Evolutionary conservation across 371 early-diverging fungal genomes (phyloP).

Genomic region (Enterocytospora artemiae): DNA sequence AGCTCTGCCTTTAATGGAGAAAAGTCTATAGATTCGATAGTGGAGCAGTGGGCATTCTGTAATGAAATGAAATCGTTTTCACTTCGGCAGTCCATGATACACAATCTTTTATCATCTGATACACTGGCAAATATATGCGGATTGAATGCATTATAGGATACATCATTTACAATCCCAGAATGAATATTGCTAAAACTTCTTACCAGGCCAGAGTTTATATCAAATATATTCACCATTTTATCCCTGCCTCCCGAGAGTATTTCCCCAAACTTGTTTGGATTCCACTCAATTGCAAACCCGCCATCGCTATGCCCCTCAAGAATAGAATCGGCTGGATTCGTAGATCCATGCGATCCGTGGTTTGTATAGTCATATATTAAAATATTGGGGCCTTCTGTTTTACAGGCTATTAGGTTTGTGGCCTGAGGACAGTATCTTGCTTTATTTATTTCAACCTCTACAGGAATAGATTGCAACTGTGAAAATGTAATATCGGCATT

Average conservation of each 20-base stretch:
- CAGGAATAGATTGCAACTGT: conserved; percentile 42
- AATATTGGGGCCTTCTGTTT: conserved; percentile 73
- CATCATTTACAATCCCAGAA: conserved; percentile 80
- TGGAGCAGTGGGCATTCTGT: conserved; percentile 72
- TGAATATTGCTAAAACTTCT: conserved; percentile 60
- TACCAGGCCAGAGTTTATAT: conserved; percentile 62
- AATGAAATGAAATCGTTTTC: conserved; percentile 60
- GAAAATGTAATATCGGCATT: conserved; percentile 61
- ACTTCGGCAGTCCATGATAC: conserved; percentile 69
- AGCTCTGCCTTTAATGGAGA: conserved; percentile 72
- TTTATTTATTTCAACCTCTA: conserved; percentile 48
- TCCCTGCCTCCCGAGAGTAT: conserved; percentile 72
- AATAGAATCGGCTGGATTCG: conserved; percentile 66
- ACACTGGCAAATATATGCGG: conserved; percentile 78
- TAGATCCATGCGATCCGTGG: conserved; percentile 66
- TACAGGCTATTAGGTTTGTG: conserved; percentile 80
- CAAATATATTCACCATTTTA: conserved; percentile 71
- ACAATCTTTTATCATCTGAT: conserved; percentile 76
- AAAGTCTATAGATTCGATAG: conserved; percentile 81
- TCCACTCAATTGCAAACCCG: conserved; percentile 71
- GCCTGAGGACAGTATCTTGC: conserved; percentile 68
- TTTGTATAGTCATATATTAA: conserved; percentile 88
- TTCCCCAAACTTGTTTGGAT: conserved; percentile 59
- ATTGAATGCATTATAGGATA: conserved; percentile 69
- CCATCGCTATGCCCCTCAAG: conserved; percentile 78